A percentile compares a stretch with the other conserved stretches of the same genome.
These are phyloP conservation scores for Teunomyces panamensis DNA, from an alignment of 805 yeast species.

Conservation along the genomic window DNA sequence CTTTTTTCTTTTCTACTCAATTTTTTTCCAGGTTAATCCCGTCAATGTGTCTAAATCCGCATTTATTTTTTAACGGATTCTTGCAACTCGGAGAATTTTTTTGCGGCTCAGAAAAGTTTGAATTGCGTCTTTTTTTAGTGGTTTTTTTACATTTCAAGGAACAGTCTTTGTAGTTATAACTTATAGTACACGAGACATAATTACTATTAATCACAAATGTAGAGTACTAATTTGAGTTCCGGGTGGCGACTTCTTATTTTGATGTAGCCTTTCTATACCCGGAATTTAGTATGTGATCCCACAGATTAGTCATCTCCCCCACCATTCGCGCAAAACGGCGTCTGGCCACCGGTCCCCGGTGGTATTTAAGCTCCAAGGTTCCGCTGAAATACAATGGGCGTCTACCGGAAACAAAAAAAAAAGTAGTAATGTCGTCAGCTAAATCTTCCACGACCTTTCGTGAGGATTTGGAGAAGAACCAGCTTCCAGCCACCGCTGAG, in stretches of 20 bases:
- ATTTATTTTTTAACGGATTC: too few relatives aligned
- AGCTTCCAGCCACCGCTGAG: background rate
- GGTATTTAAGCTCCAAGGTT: background rate
- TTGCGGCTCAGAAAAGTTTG: too few relatives aligned
- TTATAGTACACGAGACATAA: too few relatives aligned
- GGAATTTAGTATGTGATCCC: background rate
- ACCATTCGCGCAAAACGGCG: background rate
- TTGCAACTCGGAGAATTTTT: too few relatives aligned
- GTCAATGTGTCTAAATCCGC: too few relatives aligned
- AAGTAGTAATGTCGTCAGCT: background rate
- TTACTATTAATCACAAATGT: too few relatives aligned
- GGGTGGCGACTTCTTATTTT: background rate
- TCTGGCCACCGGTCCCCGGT: background rate
- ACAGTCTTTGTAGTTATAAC: too few relatives aligned
- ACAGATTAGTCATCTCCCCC: background rate
- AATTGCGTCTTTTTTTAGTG: too few relatives aligned
- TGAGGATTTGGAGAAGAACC: background rate
- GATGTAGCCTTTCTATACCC: background rate
- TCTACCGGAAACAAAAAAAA: background rate
- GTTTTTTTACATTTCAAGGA: too few relatives aligned
- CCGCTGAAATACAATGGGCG: background rate
- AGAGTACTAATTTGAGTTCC: too few relatives aligned
- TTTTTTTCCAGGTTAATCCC: too few relatives aligned
- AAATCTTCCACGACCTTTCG: background rate
- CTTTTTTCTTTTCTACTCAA: slow-evolving; percentile 3